Conservation (phyloP, 2,329 filamentous ascomycete species). For the Colletotrichum australisinense region DNA sequence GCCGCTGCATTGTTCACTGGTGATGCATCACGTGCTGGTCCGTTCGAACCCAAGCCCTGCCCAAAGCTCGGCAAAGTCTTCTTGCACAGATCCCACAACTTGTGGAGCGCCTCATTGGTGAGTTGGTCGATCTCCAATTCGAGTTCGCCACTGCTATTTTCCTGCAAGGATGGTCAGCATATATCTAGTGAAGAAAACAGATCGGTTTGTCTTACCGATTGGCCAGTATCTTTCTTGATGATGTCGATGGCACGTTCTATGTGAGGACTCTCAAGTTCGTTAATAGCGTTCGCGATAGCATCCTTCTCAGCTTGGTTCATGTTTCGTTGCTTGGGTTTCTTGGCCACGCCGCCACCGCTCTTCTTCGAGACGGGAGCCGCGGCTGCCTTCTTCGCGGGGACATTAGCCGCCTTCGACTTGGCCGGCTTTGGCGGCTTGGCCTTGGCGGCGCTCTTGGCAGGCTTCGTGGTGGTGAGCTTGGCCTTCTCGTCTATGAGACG, state of each 20-base stretch:
- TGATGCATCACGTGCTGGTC: slow-evolving; percentile 42
- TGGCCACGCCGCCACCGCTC: slow-evolving; percentile 56
- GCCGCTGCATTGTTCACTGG: slow-evolving; percentile 44
- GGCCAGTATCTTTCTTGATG: slow-evolving; percentile 87
- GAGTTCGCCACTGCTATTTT: slow-evolving; percentile 69
- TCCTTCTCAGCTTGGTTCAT: slow-evolving; percentile 88
- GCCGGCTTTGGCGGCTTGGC: slow-evolving; percentile 61
- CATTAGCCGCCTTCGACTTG: slow-evolving; percentile 60
- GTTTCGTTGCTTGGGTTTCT: slow-evolving; percentile 64
- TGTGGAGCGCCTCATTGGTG: slow-evolving; percentile 64
- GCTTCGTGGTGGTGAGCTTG: slow-evolving; percentile 65
- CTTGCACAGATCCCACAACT: slow-evolving; percentile 60
- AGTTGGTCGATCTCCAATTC: slow-evolving; percentile 71
- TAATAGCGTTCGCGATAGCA: slow-evolving; percentile 87
- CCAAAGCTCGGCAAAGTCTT: slow-evolving; percentile 55
- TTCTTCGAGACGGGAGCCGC: slow-evolving; percentile 48
- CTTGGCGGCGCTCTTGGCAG: slow-evolving; percentile 67
- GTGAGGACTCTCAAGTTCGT: slow-evolving; percentile 80
- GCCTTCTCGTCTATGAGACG: slow-evolving; percentile 80
- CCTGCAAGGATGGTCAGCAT: slow-evolving; percentile 47
- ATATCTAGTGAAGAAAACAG: slow-evolving; percentile 41
- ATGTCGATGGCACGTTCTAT: slow-evolving; percentile 87
- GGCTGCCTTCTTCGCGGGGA: slow-evolving; percentile 54
- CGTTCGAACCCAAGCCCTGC: slow-evolving; percentile 44
- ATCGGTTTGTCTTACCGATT: slow-evolving; percentile 68